Evolutionary conservation across 75 land plant genomes (phyloP), one percentile per base, ranked within the genome.

Genomic region (Pinus tabuliformis): DNA sequence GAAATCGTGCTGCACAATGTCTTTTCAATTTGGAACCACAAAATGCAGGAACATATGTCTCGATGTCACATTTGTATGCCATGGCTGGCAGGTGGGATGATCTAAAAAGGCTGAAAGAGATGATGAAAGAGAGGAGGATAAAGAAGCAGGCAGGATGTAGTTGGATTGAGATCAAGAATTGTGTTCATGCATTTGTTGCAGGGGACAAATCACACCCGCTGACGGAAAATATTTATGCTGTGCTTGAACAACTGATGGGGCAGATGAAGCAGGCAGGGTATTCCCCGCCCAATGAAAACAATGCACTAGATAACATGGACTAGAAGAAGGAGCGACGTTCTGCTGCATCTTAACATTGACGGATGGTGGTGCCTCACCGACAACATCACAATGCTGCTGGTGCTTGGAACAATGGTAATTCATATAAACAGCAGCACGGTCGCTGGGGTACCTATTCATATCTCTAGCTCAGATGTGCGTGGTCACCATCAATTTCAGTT

Each of bases 31-130:
- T 75, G n/a, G 60, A 75, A 37, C 77, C 77, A 0, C 8, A 68
- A 66, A 39, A 58, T 75, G 77, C 77, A 11, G 37, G 37, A 26
- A 22, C 77, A 17, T 75, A 75, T n/a, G 30, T 59, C 22, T 30
- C 64, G 42, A 66, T 75, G 75, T 58, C 62, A 61, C 16, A 61
- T 13, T 6, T 75, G 17, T 62, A 75, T 68, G 77, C 77, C 30
- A 57, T 36, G 26, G 77, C 73, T 6, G 77, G 66, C 3, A 75
- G 68, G 37, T 75, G 77, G 77, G 73, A 75, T 72, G 49, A 62
- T 33, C 75, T 37, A 3, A 57, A 26, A 39, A 59, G 11, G 36
- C 13, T 59, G 8, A 59, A 58, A 30, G 37, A 12, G 37, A 58
- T 64, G 77, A 58, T 57, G 60, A 75, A 75, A 59, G 52, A 30